These are phyloP conservation scores for Cladophialophora immunda DNA, from an alignment of 2,329 filamentous ascomycete species.

Conservation along the genomic window DNA sequence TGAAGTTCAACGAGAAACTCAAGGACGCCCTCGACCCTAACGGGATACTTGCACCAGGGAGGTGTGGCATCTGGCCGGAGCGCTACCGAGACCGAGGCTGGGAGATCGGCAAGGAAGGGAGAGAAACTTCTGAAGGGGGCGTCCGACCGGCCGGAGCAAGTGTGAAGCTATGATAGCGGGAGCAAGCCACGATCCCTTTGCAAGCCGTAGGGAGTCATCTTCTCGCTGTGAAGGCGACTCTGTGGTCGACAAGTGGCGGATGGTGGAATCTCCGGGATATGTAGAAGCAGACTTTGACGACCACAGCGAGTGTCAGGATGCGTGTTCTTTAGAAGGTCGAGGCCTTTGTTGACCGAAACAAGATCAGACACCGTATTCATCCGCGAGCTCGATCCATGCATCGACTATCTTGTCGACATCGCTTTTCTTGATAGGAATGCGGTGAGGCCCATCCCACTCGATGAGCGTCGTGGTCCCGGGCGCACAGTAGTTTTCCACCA, in stretches of 20 bases:
- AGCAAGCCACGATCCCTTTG: neutral
- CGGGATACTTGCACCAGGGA: slow-evolving; percentile 58
- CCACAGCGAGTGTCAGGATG: no score
- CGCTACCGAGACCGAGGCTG: slow-evolving; percentile 30
- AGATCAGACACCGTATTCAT: slow-evolving; percentile 54
- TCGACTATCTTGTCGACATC: slow-evolving; percentile 69
- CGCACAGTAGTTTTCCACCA: slow-evolving; percentile 68
- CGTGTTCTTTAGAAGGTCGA: neutral
- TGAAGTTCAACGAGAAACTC: slow-evolving; percentile 55
- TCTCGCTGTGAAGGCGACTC: neutral
- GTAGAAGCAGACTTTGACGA: neutral
- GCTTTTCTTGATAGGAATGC: slow-evolving; percentile 72
- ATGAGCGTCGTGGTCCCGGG: slow-evolving; percentile 63
- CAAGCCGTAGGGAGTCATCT: neutral
- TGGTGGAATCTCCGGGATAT: neutral
- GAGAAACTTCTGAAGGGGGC: slow-evolving; percentile 18
- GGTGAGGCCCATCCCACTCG: slow-evolving; percentile 77
- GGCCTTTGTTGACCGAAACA: neutral
- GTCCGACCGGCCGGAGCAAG: neutral
- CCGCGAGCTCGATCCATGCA: slow-evolving; percentile 62
- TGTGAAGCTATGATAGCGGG: slow-evolving; percentile 1
- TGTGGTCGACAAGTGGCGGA: neutral
- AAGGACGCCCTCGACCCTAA: slow-evolving; percentile 60
- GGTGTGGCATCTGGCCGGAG: slow-evolving; percentile 54
- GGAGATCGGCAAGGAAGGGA: slow-evolving; percentile 30